Conservation (phyloP, 2,329 filamentous ascomycete species). For the Pseudopyricularia javanii region DNA sequence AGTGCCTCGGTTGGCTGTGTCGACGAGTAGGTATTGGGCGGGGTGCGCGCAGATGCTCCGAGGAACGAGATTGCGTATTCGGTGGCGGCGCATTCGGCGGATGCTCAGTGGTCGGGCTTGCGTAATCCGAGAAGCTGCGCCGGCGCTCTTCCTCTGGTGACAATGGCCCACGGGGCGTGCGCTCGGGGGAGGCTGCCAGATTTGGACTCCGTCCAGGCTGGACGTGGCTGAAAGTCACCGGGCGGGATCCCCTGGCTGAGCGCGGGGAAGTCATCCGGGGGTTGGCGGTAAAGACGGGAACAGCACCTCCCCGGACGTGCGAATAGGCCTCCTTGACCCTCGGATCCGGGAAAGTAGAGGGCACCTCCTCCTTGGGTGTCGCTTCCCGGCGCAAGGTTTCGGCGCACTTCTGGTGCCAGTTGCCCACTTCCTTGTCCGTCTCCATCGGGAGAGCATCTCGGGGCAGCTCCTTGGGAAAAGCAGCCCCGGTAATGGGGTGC, state of each 20-base stretch:
- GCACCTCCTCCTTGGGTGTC: constrained; percentile 21
- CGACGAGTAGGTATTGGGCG: constrained; percentile 21
- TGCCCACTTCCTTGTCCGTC: constrained; percentile 68
- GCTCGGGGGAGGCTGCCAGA: constrained; percentile 1
- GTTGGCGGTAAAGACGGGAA: constrained; percentile 1
- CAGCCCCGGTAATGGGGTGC: constrained; percentile 60
- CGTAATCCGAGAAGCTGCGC: constrained; percentile 39
- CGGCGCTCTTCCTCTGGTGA: constrained; percentile 16
- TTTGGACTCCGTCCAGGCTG: constrained; percentile 7
- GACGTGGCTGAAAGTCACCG: constrained; percentile 26
- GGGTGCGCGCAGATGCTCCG: constrained; percentile 22
- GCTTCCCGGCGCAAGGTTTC: constrained; percentile 55
- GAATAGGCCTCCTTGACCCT: constrained; percentile 16
- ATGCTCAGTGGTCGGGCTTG: constrained; percentile 12
- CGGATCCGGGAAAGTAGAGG: constrained; percentile 6
- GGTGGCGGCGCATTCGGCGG: not conserved
- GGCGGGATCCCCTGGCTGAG: constrained; percentile 11
- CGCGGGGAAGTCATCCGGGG: not conserved
- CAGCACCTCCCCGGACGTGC: constrained; percentile 14
- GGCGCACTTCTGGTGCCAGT: constrained; percentile 74
- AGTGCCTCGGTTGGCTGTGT: constrained; percentile 36
- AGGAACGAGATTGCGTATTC: constrained; percentile 9
- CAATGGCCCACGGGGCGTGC: constrained; percentile 4
- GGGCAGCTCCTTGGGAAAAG: constrained; percentile 50
- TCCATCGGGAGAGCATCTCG: constrained; percentile 53